Evolutionary conservation across 2,329 filamentous ascomycete genomes (phyloP).

Genomic region (Alternaria metachromatica): DNA sequence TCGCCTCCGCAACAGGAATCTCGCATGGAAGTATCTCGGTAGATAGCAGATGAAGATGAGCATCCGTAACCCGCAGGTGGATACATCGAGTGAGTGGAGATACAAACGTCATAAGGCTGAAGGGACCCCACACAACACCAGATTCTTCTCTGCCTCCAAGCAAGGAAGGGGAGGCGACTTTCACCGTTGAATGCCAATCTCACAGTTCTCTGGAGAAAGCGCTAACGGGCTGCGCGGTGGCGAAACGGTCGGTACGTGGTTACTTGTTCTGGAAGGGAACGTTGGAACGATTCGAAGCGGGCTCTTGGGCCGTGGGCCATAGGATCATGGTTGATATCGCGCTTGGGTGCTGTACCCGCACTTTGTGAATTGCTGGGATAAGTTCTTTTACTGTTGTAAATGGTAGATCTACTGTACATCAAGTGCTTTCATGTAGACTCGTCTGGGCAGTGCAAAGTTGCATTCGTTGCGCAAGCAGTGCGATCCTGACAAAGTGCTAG

Average conservation of each 20-base stretch:
- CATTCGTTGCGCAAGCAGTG: background rate
- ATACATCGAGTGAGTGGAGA: background rate
- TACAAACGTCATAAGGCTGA: background rate
- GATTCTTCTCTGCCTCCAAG: background rate
- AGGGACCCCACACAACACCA: background rate
- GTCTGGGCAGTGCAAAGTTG: background rate
- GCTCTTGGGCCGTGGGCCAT: background rate
- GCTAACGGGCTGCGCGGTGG: background rate
- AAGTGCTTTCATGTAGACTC: background rate
- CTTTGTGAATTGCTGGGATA: too few relatives aligned
- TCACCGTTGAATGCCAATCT: background rate
- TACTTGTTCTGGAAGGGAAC: background rate
- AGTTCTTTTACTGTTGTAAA: background rate
- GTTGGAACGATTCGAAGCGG: background rate
- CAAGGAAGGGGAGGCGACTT: background rate
- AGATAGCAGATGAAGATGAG: background rate
- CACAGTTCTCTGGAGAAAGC: background rate
- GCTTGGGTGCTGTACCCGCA: too few relatives aligned
- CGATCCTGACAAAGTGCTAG: background rate
- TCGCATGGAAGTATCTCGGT: background rate
- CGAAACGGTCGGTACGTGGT: background rate
- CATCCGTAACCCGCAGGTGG: too few relatives aligned
- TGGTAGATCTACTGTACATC: background rate
- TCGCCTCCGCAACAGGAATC: background rate
- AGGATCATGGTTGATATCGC: too few relatives aligned